Evolutionary conservation across 371 early-diverging fungal species (phyloP), one percentile per base, ranked within the genome.

Genomic region (Blakeslea trispora): DNA sequence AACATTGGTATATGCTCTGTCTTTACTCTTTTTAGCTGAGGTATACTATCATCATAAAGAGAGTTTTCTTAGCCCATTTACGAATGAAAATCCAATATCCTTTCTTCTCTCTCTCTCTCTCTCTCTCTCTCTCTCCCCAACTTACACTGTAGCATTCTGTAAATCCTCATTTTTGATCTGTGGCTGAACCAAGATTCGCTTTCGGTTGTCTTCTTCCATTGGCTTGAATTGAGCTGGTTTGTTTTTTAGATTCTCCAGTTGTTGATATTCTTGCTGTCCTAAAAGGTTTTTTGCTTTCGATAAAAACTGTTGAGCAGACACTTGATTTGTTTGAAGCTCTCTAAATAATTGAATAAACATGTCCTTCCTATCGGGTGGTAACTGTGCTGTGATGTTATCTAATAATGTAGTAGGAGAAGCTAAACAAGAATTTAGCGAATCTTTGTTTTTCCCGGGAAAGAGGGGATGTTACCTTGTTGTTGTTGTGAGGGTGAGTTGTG

Each of bases 191-290:
- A 57, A 18, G 0, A 53, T 31, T 18, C 58, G 48, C 46, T 68
- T 63, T 41, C 37, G 32, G 31, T 35, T 34, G 11, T 17, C 37
- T 6, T 37, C 49, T 17, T 43, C 34, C 1, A 19, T 19, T 15
- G 62, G 48, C 55, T 18, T 50, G 31, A 37, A 19, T 15, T 40
- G 57, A 17, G 44, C 23, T 3, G 74, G 69, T 40, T 64, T 66
- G 31, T 65, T 72, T 42, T 77, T 77, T n/a, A 74, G 48, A 57
- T 75, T 65, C 44, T 78, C 74, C 42, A 78, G 55, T 52, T 69
- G 69, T 45, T 72, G 70, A 45, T 69, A 78, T 53, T 74, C 68
- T 22, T 74, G 78, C 19, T 70, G 61, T 21, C 66, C 78, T 18
- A 78, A 54, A 37, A 78, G 42, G 5, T 40, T 45, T 50, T 68